Conservation (phyloP, 371 early-diverging fungal genomes). For the Mortierella sp. region DNA sequence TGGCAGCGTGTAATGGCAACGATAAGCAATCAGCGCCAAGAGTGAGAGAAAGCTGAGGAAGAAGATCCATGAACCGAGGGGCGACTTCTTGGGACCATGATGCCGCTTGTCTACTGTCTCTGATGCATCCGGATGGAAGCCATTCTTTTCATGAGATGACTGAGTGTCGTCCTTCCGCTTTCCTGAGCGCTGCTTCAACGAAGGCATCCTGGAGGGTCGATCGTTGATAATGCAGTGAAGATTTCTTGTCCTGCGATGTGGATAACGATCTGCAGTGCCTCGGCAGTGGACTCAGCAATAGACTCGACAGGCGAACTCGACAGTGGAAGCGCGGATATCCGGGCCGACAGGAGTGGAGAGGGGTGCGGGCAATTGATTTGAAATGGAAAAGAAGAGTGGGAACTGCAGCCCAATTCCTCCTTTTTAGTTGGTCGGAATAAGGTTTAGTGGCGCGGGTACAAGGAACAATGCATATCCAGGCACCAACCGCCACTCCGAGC, state of each 20-base stretch:
- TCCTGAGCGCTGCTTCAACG: conserved; percentile 1
- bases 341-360: no score
- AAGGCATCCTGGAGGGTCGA: neutral
- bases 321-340: no score
- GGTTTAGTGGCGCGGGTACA: no score
- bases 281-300: no score
- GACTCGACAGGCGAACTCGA: no score
- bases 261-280: no score
- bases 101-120: neutral
- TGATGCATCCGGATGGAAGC: neutral
- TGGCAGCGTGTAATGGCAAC: conserved; percentile 9
- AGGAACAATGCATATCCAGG: no score
- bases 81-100: conserved; percentile 28
- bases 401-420: no score
- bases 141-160: conserved; percentile 27
- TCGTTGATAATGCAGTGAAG: neutral
- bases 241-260: neutral
- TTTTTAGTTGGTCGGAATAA: no score
- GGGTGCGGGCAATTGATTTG: no score
- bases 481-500: no score
- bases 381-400: no score
- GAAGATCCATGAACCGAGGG: conserved; percentile 60
- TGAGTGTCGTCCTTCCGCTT: neutral
- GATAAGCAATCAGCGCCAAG: neutral
- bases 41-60: conserved; percentile 2